Evolutionary conservation across 148 eudicot genomes (phyloP).

Genomic region (Rhododendron williamsianum): DNA sequence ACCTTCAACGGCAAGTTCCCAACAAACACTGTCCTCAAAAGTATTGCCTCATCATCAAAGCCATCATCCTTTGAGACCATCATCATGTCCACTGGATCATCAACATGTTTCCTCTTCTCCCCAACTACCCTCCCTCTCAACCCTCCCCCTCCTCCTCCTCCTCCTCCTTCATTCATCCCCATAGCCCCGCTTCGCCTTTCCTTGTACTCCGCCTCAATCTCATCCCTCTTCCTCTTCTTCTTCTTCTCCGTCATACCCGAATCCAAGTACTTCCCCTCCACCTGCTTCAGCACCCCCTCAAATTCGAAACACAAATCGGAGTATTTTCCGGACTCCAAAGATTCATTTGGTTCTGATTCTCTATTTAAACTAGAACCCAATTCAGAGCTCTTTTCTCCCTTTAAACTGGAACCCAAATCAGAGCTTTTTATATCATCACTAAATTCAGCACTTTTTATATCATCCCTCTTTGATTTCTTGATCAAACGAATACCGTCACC

Average conservation of each 20-base stretch:
- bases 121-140: constrained; percentile 37
- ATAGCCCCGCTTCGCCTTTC: constrained; percentile 28
- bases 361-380: background rate
- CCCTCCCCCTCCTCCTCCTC: constrained; percentile 21
- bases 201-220: constrained; percentile 71
- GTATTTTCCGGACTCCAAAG: background rate
- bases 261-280: constrained; percentile 5
- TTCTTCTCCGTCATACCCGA: constrained; percentile 22
- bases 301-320: background rate
- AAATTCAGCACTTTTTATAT: background rate
- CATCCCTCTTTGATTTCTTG: constrained; percentile 19
- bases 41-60: constrained; percentile 87
- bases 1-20: constrained; percentile 90
- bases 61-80: constrained; percentile 73
- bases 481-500: background rate
- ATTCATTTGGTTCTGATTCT: background rate
- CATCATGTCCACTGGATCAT: constrained; percentile 40
- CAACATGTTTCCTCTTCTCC: constrained; percentile 64
- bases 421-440: background rate
- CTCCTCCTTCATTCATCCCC: constrained; percentile 18
- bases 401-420: background rate
- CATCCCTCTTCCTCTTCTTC: constrained; percentile 88
- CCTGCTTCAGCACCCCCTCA: background rate
- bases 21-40: constrained; percentile 87
- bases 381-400: background rate